Evolutionary conservation across 1,284 basidiomycete species (phyloP).

Genomic region (Ustilago loliicola): DNA sequence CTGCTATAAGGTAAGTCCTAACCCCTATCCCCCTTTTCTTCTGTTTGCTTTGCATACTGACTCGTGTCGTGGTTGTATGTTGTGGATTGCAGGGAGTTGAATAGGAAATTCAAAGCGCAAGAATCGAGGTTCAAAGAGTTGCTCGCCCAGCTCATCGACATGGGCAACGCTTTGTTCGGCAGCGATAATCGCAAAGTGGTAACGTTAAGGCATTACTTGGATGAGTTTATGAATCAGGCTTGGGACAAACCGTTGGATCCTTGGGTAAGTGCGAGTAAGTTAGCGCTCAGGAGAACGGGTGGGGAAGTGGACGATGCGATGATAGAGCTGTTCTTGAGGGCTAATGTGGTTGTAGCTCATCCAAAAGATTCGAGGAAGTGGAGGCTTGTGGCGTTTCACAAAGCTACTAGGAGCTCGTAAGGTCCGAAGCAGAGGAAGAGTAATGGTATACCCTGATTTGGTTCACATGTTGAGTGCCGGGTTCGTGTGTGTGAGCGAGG

Average conservation of each 20-base stretch:
- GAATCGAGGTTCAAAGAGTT: conserved; percentile 31
- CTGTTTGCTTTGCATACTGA: conserved; percentile 6
- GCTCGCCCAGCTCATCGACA: conserved; percentile 37
- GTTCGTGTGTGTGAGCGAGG: not conserved
- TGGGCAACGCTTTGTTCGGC: conserved; percentile 31
- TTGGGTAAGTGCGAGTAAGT: conserved; percentile 32
- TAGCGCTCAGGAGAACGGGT: conserved; percentile 27
- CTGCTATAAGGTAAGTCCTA: conserved; percentile 29
- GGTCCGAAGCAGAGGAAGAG: not conserved
- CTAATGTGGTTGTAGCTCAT: conserved; percentile 40
- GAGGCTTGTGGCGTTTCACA: conserved; percentile 46
- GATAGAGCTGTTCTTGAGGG: conserved; percentile 48
- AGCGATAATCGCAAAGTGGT: conserved; percentile 29
- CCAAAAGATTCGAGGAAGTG: conserved; percentile 42
- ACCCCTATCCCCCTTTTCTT: not conserved
- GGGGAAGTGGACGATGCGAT: conserved; percentile 51
- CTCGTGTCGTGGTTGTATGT: not conserved
- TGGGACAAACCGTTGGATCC: conserved; percentile 52
- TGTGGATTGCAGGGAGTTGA: conserved; percentile 26
- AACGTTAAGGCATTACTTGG: conserved; percentile 40
- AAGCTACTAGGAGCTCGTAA: conserved; percentile 23
- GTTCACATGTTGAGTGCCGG: not conserved
- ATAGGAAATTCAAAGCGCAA: conserved; percentile 26
- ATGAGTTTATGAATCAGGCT: conserved; percentile 48
- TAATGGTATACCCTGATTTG: conserved; percentile 11